Base-by-base conservation (phyloP, 1,139 yeast species). In the Yamadazyma siamensis region DNA sequence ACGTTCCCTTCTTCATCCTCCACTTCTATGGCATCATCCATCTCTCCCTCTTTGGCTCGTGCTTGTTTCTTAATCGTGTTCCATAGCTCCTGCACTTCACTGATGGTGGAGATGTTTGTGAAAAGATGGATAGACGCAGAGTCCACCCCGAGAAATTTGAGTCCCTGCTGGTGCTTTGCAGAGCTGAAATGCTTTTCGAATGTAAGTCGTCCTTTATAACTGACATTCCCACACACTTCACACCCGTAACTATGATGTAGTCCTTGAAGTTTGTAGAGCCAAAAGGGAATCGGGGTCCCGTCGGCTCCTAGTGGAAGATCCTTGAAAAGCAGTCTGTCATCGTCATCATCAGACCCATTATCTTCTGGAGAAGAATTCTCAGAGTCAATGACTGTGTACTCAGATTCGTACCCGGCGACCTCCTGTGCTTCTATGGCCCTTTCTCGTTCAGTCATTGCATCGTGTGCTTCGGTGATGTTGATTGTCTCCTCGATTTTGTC, bases 1-100 rank as follows among this genome's bases (percentile, higher is more conserved):
- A 87, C 96, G 52, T 91, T 89, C 6, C 97, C 98, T 19, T 86
- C 88, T 2, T 77, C 81, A 51, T 91, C 97, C 53, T 89, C 97
- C 31, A 88, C 85, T 54, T 89, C 95, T 6, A 81, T 71, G 0
- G 79, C 76, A 39, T 72, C 71, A 35, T 80, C 87, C 13, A 52
- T 51, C 32, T 68, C 68, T 13, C 60, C 66, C 20, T 67, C 70
- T 34, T 56, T 57, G 3, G 48, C 41, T 29, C 71, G 53, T 14
- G 55, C 54, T 22, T 69, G 69, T 23, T 55, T 54, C 39, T 65
- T 64, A 7, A 80, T 40, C 26, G 55, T 61, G 2, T 64, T 61
- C 77, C 84, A 75, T 25, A 91, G 50, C 14, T 61, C 61, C 20
- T 66, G 46, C 0, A 91, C 96, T 30, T 89, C 96, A 6, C 71